phyloP scores from a whole-genome alignment of 2,329 filamentous ascomycete species.

The Furcasterigmium furcatum region DNA sequence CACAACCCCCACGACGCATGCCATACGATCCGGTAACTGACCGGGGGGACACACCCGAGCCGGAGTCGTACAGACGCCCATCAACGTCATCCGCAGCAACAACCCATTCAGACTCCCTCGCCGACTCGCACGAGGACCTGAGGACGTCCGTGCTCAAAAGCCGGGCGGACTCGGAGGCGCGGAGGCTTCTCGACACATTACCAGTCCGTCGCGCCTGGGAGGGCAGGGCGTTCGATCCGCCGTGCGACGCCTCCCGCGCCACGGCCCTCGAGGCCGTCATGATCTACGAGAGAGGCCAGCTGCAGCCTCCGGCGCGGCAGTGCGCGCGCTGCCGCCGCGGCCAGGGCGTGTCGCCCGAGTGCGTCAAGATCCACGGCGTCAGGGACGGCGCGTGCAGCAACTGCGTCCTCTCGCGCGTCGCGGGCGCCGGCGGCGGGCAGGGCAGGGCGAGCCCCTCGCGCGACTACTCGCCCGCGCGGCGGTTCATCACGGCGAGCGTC shows the following conservation, averaged over 20 bases:
- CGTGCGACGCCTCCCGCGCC: neutral
- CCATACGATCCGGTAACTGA: neutral
- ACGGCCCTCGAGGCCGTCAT: constrained; percentile 19
- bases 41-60: neutral
- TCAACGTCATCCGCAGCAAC: neutral
- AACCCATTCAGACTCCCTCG: too few relatives aligned
- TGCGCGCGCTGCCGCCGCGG: constrained; percentile 17
- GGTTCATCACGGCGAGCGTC: constrained; percentile 12
- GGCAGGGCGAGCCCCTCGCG: constrained; percentile 8
- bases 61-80: neutral
- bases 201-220: constrained; percentile 6
- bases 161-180: neutral
- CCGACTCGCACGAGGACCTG: neutral
- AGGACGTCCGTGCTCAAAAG: neutral
- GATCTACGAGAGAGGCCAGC: constrained; percentile 18
- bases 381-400: constrained; percentile 17
- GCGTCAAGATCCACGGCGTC: constrained; percentile 15
- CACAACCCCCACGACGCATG: neutral
- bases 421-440: constrained; percentile 7
- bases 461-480: constrained; percentile 9
- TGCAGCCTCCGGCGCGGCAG: constrained; percentile 10
- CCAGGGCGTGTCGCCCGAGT: constrained; percentile 18
- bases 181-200: neutral
- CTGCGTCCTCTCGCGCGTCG: constrained; percentile 16
- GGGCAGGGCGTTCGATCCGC: neutral